Evolutionary conservation across 2,329 filamentous ascomycete species (phyloP), one percentile per base, ranked within the genome.

Genomic region (Pseudodiploospora longispora): DNA sequence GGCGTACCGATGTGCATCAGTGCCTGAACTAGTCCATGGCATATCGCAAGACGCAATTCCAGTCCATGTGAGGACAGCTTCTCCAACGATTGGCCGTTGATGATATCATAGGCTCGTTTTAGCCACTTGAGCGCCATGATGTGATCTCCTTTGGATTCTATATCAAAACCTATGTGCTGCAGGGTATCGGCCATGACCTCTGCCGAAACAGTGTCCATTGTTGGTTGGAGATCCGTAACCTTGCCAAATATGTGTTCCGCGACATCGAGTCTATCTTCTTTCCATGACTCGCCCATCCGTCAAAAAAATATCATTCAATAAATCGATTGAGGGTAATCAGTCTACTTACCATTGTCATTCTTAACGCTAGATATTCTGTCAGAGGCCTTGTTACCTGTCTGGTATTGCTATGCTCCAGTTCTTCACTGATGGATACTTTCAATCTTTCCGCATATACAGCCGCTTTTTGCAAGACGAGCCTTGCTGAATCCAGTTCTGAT

Each of bases 201-300:
- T 2, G 74, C 69, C 2, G 71, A 71, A 2, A 62, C 49, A 0
- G 72, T 61, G 36, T 81, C 72, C 2, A 77, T 58, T 1, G 42
- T 55, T 27, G 55, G 56, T 33, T 53, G 60, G 7, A 64, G 60
- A n/a, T 48, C 65, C 53, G 67, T 64, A 2, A 78, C 63, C 53
- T 85, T 85, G 32, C 63, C 63, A 60, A 83, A 90, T 71, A 93
- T 80, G 60, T 87, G 80, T 43, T 95, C 87, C 29, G 87, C 86
- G 39, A 89, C 75, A 46, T 91, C 85, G 10, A 85, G 69, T 35
- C 83, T 77, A 35, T 78, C 72, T 56, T 89, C 82, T 53, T 81
- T 80, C 81, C 83, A 95, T 30, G 82, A 76, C 87, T 91, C 40
- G 12, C 7, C 38, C 12, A 10, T 3, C 8, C 2, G 41, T 59